phyloP scores from a whole-genome alignment of 192 early-diverging fungal genomes.

The Coemansia sp. region DNA sequence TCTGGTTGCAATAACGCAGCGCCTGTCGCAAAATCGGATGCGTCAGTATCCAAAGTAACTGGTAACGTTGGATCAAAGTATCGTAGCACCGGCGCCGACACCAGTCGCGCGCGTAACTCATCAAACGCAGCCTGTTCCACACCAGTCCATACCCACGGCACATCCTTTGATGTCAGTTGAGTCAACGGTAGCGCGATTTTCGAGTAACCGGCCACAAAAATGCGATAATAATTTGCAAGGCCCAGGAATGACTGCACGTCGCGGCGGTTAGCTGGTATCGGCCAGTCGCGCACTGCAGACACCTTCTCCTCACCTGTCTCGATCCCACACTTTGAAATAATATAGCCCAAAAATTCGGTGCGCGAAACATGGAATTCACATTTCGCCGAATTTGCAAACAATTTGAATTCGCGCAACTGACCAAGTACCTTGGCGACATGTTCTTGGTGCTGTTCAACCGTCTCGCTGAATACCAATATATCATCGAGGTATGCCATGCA shows the following conservation, averaged over 20 bases:
- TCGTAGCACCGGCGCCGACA: background rate
- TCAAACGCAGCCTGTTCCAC: background rate
- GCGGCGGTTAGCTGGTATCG: background rate
- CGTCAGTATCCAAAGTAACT: constrained; percentile 14
- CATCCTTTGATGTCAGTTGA: constrained; percentile 10
- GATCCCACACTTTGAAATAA: background rate
- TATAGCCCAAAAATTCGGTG: constrained; percentile 6
- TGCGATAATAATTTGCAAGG: constrained; percentile 3
- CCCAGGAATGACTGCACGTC: constrained; percentile 32
- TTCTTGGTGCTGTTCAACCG: no score
- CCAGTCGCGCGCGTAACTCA: background rate
- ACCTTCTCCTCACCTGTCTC: constrained; percentile 8
- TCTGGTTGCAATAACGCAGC: constrained; percentile 13
- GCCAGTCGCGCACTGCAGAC: constrained; percentile 4
- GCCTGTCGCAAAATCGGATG: constrained; percentile 10
- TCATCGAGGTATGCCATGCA: no score
- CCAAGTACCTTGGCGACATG: no score
- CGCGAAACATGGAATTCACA: constrained; percentile 7
- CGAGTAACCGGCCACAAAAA: constrained; percentile 5
- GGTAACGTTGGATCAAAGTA: constrained; percentile 22
- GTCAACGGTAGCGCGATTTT: constrained; percentile 1
- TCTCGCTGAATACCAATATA: no score
- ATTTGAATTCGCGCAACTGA: background rate
- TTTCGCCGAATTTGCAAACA: constrained; percentile 2
- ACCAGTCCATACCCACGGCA: background rate